These are phyloP conservation scores for Trichoderma atroviride DNA, from an alignment of 2,329 filamentous ascomycete species.

Conservation along the genomic window DNA sequence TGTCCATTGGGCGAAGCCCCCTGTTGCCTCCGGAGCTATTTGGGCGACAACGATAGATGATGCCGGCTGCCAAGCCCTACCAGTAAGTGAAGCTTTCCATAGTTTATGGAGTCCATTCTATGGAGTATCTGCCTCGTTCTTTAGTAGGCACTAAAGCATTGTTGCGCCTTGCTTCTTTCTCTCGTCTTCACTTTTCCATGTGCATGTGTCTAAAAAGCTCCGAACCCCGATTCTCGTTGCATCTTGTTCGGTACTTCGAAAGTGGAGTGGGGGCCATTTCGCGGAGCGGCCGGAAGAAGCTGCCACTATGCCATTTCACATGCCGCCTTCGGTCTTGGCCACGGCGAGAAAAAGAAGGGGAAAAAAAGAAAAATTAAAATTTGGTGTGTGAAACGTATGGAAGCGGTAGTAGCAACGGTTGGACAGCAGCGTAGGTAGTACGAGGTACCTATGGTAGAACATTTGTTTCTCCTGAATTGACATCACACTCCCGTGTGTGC, in stretches of 20 bases:
- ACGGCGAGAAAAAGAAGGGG: not conserved
- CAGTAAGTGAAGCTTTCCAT: not conserved
- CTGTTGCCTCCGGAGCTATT: not conserved
- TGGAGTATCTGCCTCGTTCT: not conserved
- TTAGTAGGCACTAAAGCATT: not conserved
- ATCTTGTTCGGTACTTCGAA: not conserved
- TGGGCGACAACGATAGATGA: not conserved
- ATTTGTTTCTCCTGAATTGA: not conserved
- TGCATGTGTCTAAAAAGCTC: not conserved
- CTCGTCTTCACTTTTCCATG: not conserved
- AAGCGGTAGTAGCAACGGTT: not conserved
- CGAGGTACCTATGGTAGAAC: not conserved
- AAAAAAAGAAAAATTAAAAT: not conserved
- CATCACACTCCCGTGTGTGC: not conserved
- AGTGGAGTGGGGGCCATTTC: slow-evolving; percentile 9
- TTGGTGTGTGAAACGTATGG: not conserved
- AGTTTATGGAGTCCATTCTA: not conserved
- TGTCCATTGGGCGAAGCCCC: not conserved
- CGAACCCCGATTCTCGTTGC: slow-evolving; percentile 8
- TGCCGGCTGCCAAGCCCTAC: not conserved
- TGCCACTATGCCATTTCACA: slow-evolving; percentile 2
- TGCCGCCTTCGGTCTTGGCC: slow-evolving; percentile 5
- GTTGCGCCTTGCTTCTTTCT: not conserved
- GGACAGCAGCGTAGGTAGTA: not conserved
- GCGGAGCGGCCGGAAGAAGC: slow-evolving; percentile 22